Conservation (phyloP, 23 red algal species). For the Gracilaria domingensis region DNA sequence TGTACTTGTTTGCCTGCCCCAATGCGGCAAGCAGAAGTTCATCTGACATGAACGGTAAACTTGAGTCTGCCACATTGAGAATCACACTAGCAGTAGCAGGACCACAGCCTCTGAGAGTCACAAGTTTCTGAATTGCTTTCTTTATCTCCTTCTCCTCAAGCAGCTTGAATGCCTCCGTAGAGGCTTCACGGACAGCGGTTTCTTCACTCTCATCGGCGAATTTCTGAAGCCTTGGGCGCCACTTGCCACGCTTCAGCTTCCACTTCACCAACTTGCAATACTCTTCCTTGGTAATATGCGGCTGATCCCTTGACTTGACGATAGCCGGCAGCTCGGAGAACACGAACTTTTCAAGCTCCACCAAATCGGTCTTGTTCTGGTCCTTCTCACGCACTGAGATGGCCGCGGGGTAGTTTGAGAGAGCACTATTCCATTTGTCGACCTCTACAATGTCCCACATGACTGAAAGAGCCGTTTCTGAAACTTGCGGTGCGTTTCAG, state of each 20-base stretch:
- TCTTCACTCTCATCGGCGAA: constrained; percentile 49
- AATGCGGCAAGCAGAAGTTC: constrained; percentile 32
- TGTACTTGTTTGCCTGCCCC: constrained; percentile 39
- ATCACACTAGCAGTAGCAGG: constrained; percentile 74
- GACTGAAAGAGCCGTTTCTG: not conserved
- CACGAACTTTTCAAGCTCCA: constrained; percentile 6
- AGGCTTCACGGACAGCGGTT: constrained; percentile 26
- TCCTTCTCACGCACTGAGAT: constrained; percentile 9
- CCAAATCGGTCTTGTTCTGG: constrained; percentile 2
- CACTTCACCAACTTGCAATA: constrained; percentile 50
- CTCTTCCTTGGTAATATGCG: constrained; percentile 58
- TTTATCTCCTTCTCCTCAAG: constrained; percentile 45
- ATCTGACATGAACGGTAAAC: constrained; percentile 70
- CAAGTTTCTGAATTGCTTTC: constrained; percentile 41
- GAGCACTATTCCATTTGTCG: not conserved
- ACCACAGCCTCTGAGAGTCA: constrained; percentile 55
- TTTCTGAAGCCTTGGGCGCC: constrained; percentile 61
- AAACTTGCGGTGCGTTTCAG: not conserved
- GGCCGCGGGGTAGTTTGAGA: not conserved
- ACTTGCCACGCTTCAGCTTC: constrained; percentile 71
- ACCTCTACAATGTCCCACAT: not conserved
- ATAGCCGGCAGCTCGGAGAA: constrained; percentile 1
- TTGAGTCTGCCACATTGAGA: constrained; percentile 33
- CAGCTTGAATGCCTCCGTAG: constrained; percentile 8
- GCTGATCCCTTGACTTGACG: constrained; percentile 34